A percentile compares a stretch with the other conserved stretches of the same genome.
Conservation (phyloP, 441 rosid genomes). For the Syzygium syzygioides region DNA sequence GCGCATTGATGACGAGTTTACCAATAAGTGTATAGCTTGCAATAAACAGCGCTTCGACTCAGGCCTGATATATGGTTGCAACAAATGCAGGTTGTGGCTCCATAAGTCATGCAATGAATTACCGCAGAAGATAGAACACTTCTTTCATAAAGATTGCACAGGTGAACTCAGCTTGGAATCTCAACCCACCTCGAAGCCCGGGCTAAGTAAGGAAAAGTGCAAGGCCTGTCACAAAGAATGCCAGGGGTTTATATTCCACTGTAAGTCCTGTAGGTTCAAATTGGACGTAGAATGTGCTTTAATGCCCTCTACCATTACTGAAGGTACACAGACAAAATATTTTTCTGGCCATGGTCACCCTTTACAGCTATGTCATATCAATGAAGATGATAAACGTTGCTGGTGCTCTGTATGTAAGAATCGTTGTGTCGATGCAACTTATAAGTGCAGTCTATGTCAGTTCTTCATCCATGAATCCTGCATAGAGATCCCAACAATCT, state of each 20-base stretch:
- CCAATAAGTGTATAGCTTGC: background rate
- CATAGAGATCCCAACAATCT: background rate
- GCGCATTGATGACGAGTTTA: background rate
- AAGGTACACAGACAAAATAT: background rate
- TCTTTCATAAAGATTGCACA: background rate
- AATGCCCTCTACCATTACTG: background rate
- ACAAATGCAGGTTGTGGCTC: background rate
- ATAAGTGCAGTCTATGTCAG: background rate
- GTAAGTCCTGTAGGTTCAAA: background rate
- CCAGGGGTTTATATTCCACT: background rate
- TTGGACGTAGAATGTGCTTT: background rate
- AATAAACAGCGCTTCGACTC: background rate
- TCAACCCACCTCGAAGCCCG: no score
- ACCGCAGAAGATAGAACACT: background rate
- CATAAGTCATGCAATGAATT: background rate
- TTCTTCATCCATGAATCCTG: background rate
- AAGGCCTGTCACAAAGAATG: no score
- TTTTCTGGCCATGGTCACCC: background rate
- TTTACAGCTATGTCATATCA: background rate
- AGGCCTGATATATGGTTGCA: background rate
- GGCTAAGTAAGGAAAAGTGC: no score
- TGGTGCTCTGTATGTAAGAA: background rate
- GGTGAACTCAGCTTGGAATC: no score
- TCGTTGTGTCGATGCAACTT: background rate
- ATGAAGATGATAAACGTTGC: background rate